Conservation (phyloP, 805 yeast genomes). For the Candida montana region DNA sequence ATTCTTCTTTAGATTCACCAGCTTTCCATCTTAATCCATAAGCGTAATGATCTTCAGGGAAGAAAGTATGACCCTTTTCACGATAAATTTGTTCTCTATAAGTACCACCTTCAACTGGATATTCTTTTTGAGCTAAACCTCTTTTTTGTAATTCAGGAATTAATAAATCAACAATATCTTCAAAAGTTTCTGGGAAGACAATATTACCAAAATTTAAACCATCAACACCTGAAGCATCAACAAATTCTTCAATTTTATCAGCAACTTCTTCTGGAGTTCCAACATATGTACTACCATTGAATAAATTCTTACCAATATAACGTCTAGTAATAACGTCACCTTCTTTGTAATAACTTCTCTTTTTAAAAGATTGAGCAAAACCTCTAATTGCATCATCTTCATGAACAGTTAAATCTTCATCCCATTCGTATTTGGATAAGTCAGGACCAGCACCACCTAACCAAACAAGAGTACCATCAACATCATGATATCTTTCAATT, state of each 20-base stretch:
- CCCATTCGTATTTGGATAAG: slow-evolving; percentile 41
- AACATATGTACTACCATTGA: slow-evolving; percentile 18
- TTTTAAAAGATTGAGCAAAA: slow-evolving; percentile 26
- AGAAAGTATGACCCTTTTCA: slow-evolving; percentile 19
- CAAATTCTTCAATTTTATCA: slow-evolving; percentile 37
- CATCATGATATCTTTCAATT: slow-evolving; percentile 29
- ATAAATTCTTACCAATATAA: slow-evolving; percentile 24
- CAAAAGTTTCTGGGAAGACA: slow-evolving; percentile 36
- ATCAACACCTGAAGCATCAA: slow-evolving; percentile 34
- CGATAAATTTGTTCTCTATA: slow-evolving; percentile 32
- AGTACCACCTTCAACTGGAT: slow-evolving; percentile 28
- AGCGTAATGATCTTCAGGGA: slow-evolving; percentile 14
- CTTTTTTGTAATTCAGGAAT: slow-evolving; percentile 35
- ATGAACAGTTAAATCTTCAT: slow-evolving; percentile 31
- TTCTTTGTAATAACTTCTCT: slow-evolving; percentile 19
- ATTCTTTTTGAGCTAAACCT: slow-evolving; percentile 31
- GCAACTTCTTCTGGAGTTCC: slow-evolving; percentile 39
- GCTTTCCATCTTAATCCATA: slow-evolving; percentile 9
- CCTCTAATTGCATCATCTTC: slow-evolving; percentile 31
- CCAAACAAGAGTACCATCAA: slow-evolving; percentile 39
- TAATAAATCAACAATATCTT: slow-evolving; percentile 33
- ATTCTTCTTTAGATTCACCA: slow-evolving; percentile 11
- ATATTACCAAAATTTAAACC: slow-evolving; percentile 40
- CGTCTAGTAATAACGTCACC: slow-evolving; percentile 27
- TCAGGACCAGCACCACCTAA: slow-evolving; percentile 43